Conservation (phyloP, 352 stramenopile species). For the Globisporangium splendens region DNA sequence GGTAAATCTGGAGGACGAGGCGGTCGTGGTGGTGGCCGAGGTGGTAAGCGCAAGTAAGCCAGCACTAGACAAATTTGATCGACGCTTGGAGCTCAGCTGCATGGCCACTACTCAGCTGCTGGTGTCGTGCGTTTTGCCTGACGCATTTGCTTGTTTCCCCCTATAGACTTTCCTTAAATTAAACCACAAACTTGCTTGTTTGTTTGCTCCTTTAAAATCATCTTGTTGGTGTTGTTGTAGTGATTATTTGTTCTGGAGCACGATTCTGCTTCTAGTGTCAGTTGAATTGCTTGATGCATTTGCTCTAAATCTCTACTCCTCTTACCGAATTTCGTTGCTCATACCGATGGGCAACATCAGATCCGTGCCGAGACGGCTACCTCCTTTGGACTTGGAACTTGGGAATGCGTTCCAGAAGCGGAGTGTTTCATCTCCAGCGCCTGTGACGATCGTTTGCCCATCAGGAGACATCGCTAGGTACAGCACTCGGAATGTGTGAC, state of each 20-base stretch:
- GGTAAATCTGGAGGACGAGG: conserved; percentile 13
- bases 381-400: conserved; percentile 51
- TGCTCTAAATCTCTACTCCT: conserved; percentile 9
- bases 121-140: background rate
- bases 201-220: background rate
- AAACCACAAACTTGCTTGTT: background rate
- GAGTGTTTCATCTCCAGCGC: conserved; percentile 96
- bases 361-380: conserved; percentile 45
- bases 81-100: background rate
- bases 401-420: conserved; percentile 98
- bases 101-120: too few species aligned
- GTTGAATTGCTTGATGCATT: background rate
- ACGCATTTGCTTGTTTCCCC: background rate
- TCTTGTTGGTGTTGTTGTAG: background rate
- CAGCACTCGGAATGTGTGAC: conserved; percentile 95
- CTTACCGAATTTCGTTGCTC: conserved; percentile 58
- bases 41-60: conserved; percentile 37
- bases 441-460: conserved; percentile 96
- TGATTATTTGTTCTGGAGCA: too few species aligned
- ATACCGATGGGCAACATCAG: conserved; percentile 56
- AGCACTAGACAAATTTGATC: background rate
- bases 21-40: conserved; percentile 15
- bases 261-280: background rate
- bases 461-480: conserved; percentile 97
- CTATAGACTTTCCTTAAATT: conserved; percentile 3